A percentile compares a stretch with the other conserved stretches of the same genome.
phyloP scores from a whole-genome alignment of 2,329 filamentous ascomycete genomes.

The Cercospora sp. region DNA sequence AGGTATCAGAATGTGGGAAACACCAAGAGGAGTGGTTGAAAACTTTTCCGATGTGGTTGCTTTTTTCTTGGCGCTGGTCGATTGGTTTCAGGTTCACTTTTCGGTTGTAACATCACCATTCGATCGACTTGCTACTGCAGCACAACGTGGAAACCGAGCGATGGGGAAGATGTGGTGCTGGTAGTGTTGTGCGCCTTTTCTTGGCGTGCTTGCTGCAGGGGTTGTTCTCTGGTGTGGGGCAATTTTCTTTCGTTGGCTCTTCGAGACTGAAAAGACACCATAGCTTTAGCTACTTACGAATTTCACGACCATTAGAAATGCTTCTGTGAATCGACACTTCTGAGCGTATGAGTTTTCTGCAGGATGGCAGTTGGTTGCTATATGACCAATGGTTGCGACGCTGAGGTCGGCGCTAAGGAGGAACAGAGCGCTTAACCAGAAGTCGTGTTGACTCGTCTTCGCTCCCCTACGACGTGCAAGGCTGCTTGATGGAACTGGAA shows the following conservation, averaged over 20 bases:
- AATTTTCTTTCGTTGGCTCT: neutral
- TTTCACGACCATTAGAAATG: neutral
- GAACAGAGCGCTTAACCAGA: neutral
- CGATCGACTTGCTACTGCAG: neutral
- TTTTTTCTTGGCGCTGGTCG: neutral
- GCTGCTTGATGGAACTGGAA: neutral
- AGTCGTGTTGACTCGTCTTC: neutral
- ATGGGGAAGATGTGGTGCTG: no score
- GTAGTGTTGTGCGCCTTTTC: neutral
- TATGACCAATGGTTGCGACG: neutral
- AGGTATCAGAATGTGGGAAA: conserved; percentile 32
- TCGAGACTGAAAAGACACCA: conserved; percentile 3
- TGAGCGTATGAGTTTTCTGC: neutral
- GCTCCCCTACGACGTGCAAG: neutral
- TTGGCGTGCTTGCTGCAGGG: conserved; percentile 2
- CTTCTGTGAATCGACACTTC: neutral
- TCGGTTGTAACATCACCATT: neutral
- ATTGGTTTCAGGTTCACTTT: conserved; percentile 3
- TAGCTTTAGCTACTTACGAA: conserved; percentile 4
- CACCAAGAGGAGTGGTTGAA: conserved; percentile 22
- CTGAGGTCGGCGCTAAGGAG: neutral
- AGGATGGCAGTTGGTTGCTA: neutral
- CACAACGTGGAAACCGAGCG: neutral
- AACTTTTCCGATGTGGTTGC: neutral
- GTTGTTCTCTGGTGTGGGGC: neutral